Base-by-base conservation (phyloP, 177 flowering plant species). In the Vitis hybrid region DNA sequence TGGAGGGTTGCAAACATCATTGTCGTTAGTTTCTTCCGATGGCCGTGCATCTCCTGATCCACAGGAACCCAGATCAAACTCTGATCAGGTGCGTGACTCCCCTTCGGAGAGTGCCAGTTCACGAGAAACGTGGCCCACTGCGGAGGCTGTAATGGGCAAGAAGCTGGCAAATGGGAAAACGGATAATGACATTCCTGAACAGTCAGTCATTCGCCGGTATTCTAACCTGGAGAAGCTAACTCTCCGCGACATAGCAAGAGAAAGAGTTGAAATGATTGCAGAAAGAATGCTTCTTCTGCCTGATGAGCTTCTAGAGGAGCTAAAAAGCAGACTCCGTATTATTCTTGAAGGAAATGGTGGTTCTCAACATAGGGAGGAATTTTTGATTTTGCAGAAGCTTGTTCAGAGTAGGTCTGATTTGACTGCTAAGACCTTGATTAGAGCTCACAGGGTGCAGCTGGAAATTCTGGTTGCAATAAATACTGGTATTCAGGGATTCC, bases 51-150 rank as follows among this genome's bases (percentile, higher is more conserved):
- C 92, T 16, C 85, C 85, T 24, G 88, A 88, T 71, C 64, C 66
- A 11, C 91, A 81, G 66, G 96, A 87, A 51, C 90, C 87, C 16
- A 85, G 85, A 71, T 78, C 89, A 40, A 91, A 87, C 69, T 82
- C 90, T 70, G 92, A 91, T 63, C 86, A 81, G 52, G 78, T 70
- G 40, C 93, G 84, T 21, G 99, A 83, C 55, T 95, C 99, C 8
- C 97, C 99, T 12, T 72, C 99, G n/a, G 98, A 93, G 73, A 95
- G 99, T 82, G 98, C 99, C 14, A 91, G 99, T 72, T 95, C 99
- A 8, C 81, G 85, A 1, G 99, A 95, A 73, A 95, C 96, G 3
- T 89, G 92, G 90, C 98, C 97, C 2, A 80, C 84, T 65, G 77
- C 82, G 66, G 90, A 91, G 75, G 83, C 85, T 21, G 49, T 76